These are phyloP conservation scores for Phoma sp. DNA, from an alignment of 2,329 filamentous ascomycete genomes.

Conservation along the genomic window DNA sequence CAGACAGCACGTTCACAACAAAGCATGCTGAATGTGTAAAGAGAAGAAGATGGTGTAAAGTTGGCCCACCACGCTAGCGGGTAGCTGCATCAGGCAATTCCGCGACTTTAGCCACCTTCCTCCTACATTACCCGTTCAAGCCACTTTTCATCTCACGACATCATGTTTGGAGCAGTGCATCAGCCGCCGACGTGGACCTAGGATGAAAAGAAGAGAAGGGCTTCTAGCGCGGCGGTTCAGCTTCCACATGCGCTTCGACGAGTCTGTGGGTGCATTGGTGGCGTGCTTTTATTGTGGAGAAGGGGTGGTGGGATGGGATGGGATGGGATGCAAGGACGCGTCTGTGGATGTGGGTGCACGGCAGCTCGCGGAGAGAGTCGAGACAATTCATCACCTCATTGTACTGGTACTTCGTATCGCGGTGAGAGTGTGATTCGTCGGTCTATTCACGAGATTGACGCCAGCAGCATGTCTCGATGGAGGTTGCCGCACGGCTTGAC, in stretches of 20 bases:
- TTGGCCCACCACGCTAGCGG: background rate
- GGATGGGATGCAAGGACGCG: too few species aligned
- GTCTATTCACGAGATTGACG: slow-evolving; percentile 12
- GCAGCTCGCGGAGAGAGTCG: too few species aligned
- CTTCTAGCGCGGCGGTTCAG: slow-evolving; percentile 2
- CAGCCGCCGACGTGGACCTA: background rate
- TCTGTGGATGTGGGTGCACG: too few species aligned
- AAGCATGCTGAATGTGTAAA: too few species aligned
- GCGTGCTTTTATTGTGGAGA: slow-evolving; percentile 31
- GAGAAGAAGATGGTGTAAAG: too few species aligned
- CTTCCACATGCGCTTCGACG: background rate
- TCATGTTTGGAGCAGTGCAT: background rate
- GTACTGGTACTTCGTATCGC: background rate
- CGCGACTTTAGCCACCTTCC: background rate
- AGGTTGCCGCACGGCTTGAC: background rate
- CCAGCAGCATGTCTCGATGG: slow-evolving; percentile 8
- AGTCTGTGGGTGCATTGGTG: slow-evolving; percentile 23
- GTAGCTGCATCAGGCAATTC: background rate
- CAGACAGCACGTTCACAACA: too few species aligned
- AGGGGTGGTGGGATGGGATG: too few species aligned
- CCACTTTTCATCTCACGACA: background rate
- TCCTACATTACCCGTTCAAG: background rate
- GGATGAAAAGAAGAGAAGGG: background rate
- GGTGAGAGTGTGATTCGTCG: slow-evolving; percentile 12
- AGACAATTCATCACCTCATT: slow-evolving; percentile 1